Conservation (phyloP, 2,329 filamentous ascomycete species). For the Ophiostoma novo-ulmi region DNA sequence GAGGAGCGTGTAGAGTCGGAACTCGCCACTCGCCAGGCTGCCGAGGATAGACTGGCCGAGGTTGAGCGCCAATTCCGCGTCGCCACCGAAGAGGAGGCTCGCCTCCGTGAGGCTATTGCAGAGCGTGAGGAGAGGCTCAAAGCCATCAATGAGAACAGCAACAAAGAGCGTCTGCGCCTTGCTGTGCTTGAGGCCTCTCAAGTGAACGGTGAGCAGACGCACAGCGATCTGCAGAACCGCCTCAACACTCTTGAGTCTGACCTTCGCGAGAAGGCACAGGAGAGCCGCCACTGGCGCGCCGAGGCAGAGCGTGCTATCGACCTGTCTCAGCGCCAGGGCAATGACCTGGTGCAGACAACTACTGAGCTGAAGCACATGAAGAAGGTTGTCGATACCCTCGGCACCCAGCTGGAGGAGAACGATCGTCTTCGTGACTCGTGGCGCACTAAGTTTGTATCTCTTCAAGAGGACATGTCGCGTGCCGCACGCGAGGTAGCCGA, state of each 20-base stretch:
- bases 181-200: slow-evolving; percentile 66
- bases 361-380: slow-evolving; percentile 68
- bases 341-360: slow-evolving; percentile 45
- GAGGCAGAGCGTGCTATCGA: slow-evolving; percentile 58
- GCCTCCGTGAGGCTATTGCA: slow-evolving; percentile 61
- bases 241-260: slow-evolving; percentile 51
- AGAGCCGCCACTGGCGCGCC: slow-evolving; percentile 55
- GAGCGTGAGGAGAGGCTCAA: slow-evolving; percentile 65
- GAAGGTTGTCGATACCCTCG: slow-evolving; percentile 66
- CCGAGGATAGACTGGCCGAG: slow-evolving; percentile 68
- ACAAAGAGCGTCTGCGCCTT: slow-evolving; percentile 56
- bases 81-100: slow-evolving; percentile 66
- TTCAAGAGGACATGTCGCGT: slow-evolving; percentile 81
- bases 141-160: slow-evolving; percentile 50
- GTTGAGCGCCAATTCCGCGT: slow-evolving; percentile 64
- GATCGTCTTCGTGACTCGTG: slow-evolving; percentile 77
- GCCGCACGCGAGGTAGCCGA: slow-evolving; percentile 74
- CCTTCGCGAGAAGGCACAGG: slow-evolving; percentile 51
- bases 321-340: slow-evolving; percentile 44
- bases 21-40: slow-evolving; percentile 56
- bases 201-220: slow-evolving; percentile 49
- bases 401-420: slow-evolving; percentile 77
- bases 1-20: slow-evolving; percentile 62
- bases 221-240: slow-evolving; percentile 52
- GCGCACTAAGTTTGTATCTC: slow-evolving; percentile 73